phyloP scores from a whole-genome alignment of 1,284 basidiomycete genomes.

The Tilletia setariae region DNA sequence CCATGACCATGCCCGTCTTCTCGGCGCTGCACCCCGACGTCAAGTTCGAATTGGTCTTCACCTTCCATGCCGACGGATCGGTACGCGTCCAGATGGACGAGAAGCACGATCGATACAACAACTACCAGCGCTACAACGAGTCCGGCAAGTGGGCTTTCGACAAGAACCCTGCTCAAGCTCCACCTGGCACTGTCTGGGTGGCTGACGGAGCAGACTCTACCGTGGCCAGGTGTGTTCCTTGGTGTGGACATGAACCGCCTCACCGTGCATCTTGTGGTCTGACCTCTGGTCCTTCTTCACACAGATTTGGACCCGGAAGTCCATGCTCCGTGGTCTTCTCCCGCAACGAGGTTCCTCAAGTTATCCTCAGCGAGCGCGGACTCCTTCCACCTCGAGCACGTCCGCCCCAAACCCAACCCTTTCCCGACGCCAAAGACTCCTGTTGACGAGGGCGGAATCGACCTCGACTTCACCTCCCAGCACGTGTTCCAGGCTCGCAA shows the following conservation, averaged over 20 bases:
- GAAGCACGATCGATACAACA: conserved; percentile 33
- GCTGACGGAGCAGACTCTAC: conserved; percentile 6
- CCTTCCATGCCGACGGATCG: conserved; percentile 47
- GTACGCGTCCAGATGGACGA: conserved; percentile 48
- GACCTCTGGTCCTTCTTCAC: not conserved
- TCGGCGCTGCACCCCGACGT: conserved; percentile 45
- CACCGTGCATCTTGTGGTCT: not conserved
- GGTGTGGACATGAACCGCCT: no score
- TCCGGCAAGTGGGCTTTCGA: conserved; percentile 45
- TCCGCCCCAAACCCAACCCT: conserved; percentile 56
- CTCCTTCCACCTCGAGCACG: conserved; percentile 98
- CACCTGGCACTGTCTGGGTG: not conserved
- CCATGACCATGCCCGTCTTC: conserved; percentile 32
- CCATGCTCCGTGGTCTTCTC: conserved; percentile 57
- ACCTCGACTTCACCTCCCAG: conserved; percentile 13
- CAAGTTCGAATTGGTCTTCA: conserved; percentile 38
- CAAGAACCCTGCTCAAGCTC: conserved; percentile 33
- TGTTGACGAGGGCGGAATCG: conserved; percentile 23
- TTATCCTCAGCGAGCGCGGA: conserved; percentile 83
- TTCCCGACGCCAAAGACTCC: conserved; percentile 34
- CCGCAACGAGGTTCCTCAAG: conserved; percentile 70
- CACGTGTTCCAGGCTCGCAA: conserved; percentile 41
- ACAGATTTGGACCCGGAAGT: conserved; percentile 29
- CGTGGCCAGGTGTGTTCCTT: not conserved
- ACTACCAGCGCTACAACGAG: conserved; percentile 47